Evolutionary conservation across 306 rosid genomes (phyloP), one percentile per base, ranked within the genome.

Genomic region (Trifolium repens): DNA sequence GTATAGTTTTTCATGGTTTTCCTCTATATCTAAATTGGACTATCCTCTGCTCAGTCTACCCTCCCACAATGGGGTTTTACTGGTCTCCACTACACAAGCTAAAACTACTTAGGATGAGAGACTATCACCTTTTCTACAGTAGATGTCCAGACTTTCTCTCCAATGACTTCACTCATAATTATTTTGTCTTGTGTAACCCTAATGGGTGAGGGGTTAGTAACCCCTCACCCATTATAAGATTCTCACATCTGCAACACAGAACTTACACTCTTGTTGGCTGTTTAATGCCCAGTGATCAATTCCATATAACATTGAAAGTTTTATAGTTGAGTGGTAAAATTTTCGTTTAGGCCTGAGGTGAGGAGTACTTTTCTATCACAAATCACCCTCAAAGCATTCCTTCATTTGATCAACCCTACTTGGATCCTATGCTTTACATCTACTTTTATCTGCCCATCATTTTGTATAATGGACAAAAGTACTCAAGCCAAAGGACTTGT

Each of bases 11-110:
- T 32, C 22, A 30, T 32, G 67, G 44, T 61, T 61, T 61, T 22
- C 67, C 44, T 61, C 67, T 58, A 26, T 34, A 44, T 61, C 44
- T 61, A 32, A 61, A 61, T 30, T 32, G 67, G 67, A 61, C 67
- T 61, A 61, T 61, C 61, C 15, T 55, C 61, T 12, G 35, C 24
- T 61, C 24, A 34, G 7, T 34, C 44, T 15, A 32, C 13, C 44
- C 67, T 61, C 42, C 42, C 44, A 14, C 15, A 60, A 26, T 5
- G 16, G 37, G 19, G 40, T 14, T 60, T 60, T 14, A 60, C 19
- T 12, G 5, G 40, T 60, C 43, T 61, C 12, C 19, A 0, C 17
- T 32, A 30, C 15, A 60, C 44, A 34, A 32, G 46, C 46, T n/a
- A 32, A 37, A 62, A 34, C 67, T 7, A 62, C 13, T 8, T 62